phyloP scores from a whole-genome alignment of 164 flowering plant genomes.

The Hamamelis virginiana region DNA sequence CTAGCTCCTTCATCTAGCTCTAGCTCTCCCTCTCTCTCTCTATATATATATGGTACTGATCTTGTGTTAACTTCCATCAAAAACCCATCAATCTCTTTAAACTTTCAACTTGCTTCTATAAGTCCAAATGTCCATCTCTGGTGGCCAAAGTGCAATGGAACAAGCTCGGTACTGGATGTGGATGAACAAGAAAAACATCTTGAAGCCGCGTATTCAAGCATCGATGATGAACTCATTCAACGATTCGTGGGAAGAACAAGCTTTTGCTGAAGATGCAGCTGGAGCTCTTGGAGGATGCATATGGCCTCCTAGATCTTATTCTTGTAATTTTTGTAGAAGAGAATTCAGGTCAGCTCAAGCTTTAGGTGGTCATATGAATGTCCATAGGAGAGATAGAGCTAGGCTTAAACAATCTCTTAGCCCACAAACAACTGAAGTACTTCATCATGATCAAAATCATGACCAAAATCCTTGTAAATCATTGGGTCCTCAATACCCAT shows the following conservation, averaged over 20 bases:
- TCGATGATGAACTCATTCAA: neutral
- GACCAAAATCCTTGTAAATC: neutral
- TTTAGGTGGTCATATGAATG: constrained; percentile 65
- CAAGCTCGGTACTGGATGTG: constrained; percentile 23
- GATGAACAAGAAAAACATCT: constrained; percentile 23
- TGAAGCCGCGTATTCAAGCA: constrained; percentile 15
- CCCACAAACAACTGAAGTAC: neutral
- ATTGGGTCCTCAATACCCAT: neutral
- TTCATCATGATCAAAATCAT: constrained; percentile 5
- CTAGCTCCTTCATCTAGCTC: neutral
- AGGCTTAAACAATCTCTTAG: constrained; percentile 35
- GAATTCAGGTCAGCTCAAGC: constrained; percentile 66
- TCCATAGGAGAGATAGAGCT: constrained; percentile 58
- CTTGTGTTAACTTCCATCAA: neutral
- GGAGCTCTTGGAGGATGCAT: constrained; percentile 31
- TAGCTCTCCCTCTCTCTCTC: neutral
- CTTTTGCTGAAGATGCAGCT: constrained; percentile 39
- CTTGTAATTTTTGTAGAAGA: constrained; percentile 51
- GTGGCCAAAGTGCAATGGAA: constrained; percentile 7
- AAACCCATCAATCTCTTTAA: neutral
- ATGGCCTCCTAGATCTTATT: constrained; percentile 58
- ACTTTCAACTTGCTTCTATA: neutral
- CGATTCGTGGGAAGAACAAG: constrained; percentile 41
- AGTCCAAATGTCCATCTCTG: neutral
- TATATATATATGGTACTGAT: neutral